Evolutionary conservation across 2,329 filamentous ascomycete genomes (phyloP).

Genomic region (Cordyceps sp.): DNA sequence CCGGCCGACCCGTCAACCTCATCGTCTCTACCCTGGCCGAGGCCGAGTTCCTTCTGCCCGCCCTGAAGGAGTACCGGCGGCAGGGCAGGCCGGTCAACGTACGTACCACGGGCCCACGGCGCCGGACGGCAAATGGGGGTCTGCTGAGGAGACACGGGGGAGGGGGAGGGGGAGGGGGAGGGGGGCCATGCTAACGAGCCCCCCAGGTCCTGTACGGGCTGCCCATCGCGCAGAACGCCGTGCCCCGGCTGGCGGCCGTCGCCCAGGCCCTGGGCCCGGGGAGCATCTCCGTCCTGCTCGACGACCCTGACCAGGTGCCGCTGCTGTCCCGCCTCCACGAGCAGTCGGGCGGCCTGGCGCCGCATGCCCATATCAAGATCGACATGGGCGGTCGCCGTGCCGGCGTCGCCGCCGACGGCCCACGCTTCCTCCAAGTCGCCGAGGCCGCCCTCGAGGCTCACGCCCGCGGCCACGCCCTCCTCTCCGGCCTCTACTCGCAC

Average conservation of each 20-base stretch:
- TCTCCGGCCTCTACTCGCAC: constrained; percentile 58
- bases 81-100: constrained; percentile 40
- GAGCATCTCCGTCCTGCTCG: constrained; percentile 49
- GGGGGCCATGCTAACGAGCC: too few relatives aligned
- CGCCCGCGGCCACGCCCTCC: constrained; percentile 11
- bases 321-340: constrained; percentile 24
- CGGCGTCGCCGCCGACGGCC: constrained; percentile 35
- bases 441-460: constrained; percentile 16
- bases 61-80: constrained; percentile 39
- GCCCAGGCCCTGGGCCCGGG: constrained; percentile 35
- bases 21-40: constrained; percentile 63
- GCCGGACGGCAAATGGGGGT: too few relatives aligned
- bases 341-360: constrained; percentile 22
- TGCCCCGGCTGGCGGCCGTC: constrained; percentile 42
- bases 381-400: constrained; percentile 59
- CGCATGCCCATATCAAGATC: constrained; percentile 53
- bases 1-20: constrained; percentile 34
- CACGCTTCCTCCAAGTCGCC: constrained; percentile 29
- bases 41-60: constrained; percentile 47
- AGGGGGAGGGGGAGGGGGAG: too few relatives aligned
- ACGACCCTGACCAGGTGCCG: constrained; percentile 46
- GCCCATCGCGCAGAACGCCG: constrained; percentile 43
- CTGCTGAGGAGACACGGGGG: too few relatives aligned
- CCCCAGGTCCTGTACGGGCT: constrained; percentile 64
- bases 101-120: too few relatives aligned